These are phyloP conservation scores for Ceratocystis eucalypticola DNA, from an alignment of 2,329 filamentous ascomycete genomes.

Conservation along the genomic window DNA sequence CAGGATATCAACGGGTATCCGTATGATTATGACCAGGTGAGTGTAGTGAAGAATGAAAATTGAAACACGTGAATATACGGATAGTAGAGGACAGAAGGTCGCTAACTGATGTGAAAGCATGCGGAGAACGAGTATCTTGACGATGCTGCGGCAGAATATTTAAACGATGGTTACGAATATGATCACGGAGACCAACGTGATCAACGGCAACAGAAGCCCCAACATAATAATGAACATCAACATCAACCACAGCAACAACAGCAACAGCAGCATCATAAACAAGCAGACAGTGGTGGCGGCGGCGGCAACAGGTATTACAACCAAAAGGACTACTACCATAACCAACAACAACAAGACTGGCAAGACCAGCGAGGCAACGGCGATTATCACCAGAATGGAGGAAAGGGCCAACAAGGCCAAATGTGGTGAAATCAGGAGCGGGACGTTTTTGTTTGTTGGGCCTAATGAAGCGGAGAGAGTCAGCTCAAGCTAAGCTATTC, in stretches of 20 bases:
- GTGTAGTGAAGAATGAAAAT: constrained; percentile 22
- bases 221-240: neutral
- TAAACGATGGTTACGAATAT: constrained; percentile 41
- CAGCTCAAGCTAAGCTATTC: too few species aligned
- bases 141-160: constrained; percentile 32
- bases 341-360: constrained; percentile 7
- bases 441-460: neutral
- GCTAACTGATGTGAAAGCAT: constrained; percentile 24
- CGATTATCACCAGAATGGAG: neutral
- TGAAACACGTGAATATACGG: too few species aligned
- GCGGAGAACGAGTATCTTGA: constrained; percentile 36
- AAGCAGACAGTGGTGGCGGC: neutral
- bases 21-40: constrained; percentile 41
- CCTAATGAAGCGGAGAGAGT: too few species aligned
- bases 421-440: constrained; percentile 15
- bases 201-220: constrained; percentile 6
- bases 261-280: constrained; percentile 7
- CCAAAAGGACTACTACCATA: constrained; percentile 13
- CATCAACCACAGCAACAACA: neutral
- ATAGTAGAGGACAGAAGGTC: neutral
- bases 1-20: constrained; percentile 37
- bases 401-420: constrained; percentile 10
- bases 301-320: neutral
- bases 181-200: constrained; percentile 21
- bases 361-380: constrained; percentile 5